Base-by-base conservation (phyloP, 768 basidiomycete genomes). In the Trichaptum fuscoviolaceum region DNA sequence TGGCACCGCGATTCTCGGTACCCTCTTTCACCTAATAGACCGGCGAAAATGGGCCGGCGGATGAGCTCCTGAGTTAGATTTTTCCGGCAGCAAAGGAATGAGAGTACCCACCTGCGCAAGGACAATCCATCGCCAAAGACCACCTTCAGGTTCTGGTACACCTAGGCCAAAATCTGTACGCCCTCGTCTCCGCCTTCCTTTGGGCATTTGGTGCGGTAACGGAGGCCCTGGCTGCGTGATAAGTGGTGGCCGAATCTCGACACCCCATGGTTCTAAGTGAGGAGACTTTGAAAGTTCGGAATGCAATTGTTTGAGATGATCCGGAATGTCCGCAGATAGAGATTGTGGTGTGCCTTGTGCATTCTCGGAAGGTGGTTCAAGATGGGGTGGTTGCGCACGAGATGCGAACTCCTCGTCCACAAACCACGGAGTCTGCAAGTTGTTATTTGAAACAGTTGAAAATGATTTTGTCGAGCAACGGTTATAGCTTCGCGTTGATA, bases 111-210 rank as follows among this genome's bases (percentile, higher is more conserved):
- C 91, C 81, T 93, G 90, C 4, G 88, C 91, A 66, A 87, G 79
- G 15, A 93, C 78, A 18, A 88, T 77, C 92, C 92, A 93, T 67
- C 78, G 83, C 92, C 92, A 93, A n/a, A 92, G 75, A 2, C 86
- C 84, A 18, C 81, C 80, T 0, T 80, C 79, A 1, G 81, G 79
- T 24, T 86, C 83, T 65, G 73, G 73, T 9, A 77, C 72, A 15
- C 89, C 88, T 70, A 90, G 87, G 25, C 89, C 90, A 2, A 81
- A 79, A 75, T 87, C 86, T 0, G 88, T 91, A 52, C 86, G 79
- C 42, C 91, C 91, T 63, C 91, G 81, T 70, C 79, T 83, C 67
- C 92, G 81, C 23, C 80, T 75, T 5, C 91, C 92, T 68, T 86
- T 88, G 10, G 89, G 85, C 63, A 76, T 71, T 2, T 81, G 76